Evolutionary conservation across 495 filamentous ascomycete species (phyloP).

Genomic region (Filosporella fistucella): DNA sequence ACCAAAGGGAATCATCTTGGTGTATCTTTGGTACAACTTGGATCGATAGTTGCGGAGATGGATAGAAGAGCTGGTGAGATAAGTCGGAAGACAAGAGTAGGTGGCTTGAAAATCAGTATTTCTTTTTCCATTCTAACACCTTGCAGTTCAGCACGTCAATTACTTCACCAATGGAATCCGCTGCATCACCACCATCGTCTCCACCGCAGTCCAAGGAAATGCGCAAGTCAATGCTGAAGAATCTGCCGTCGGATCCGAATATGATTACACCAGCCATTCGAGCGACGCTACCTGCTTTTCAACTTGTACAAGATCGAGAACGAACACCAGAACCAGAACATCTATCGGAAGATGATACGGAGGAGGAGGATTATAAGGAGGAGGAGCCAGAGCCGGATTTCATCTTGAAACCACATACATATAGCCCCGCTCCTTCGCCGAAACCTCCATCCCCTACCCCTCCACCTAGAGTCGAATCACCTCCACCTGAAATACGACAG

Average conservation of each 20-base stretch:
- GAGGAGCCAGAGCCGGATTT: slow-evolving; percentile 30
- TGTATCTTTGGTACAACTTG: slow-evolving; percentile 57
- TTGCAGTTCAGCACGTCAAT: slow-evolving; percentile 19
- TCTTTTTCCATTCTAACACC: slow-evolving; percentile 9
- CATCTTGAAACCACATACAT: slow-evolving; percentile 47
- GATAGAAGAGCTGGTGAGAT: slow-evolving; percentile 69
- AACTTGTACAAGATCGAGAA: slow-evolving; percentile 22
- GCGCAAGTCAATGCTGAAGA: slow-evolving; percentile 17
- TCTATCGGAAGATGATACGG: too few relatives aligned
- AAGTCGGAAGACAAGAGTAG: slow-evolving; percentile 57
- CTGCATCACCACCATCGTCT: slow-evolving; percentile 11
- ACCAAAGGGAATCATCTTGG: slow-evolving; percentile 57
- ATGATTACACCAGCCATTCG: slow-evolving; percentile 21
- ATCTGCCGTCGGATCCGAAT: slow-evolving; percentile 19
- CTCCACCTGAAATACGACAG: slow-evolving; percentile 21
- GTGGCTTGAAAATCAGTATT: slow-evolving; percentile 8
- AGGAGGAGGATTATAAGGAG: not conserved
- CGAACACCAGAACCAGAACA: slow-evolving; percentile 14
- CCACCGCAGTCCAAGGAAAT: slow-evolving; percentile 7
- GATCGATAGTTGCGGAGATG: slow-evolving; percentile 69
- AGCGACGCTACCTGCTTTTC: slow-evolving; percentile 21
- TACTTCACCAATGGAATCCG: slow-evolving; percentile 4
- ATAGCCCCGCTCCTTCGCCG: slow-evolving; percentile 44
- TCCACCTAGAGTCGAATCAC: slow-evolving; percentile 3
- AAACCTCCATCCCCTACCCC: slow-evolving; percentile 29